A percentile compares a stretch with the other conserved stretches of the same genome.
Conservation (phyloP, 2,329 filamentous ascomycete species). For the Coniochaeta sp. region DNA sequence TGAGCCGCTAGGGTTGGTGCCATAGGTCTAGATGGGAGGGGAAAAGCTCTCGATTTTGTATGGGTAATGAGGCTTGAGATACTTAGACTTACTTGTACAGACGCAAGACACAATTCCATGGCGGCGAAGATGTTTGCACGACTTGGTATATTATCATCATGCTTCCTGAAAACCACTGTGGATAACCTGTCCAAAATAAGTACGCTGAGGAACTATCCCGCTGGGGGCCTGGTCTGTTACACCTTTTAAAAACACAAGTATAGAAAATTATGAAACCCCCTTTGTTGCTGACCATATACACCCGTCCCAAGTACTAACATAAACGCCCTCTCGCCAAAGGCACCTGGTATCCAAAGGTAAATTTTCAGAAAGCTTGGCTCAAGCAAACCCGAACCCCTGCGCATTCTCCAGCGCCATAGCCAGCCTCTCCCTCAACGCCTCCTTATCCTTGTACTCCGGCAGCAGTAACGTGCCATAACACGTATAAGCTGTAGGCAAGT, state of each 20-base stretch:
- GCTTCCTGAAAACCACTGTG: too few species aligned
- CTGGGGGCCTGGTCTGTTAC: neutral
- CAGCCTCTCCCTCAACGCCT: slow-evolving; percentile 67
- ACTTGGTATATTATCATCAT: too few species aligned
- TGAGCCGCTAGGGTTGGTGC: neutral
- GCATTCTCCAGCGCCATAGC: slow-evolving; percentile 82
- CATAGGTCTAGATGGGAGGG: neutral
- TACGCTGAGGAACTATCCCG: neutral
- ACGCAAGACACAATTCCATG: neutral
- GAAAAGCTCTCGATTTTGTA: neutral
- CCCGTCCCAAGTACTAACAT: neutral
- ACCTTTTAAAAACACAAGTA: neutral
- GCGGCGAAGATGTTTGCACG: neutral
- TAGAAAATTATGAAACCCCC: too few species aligned
- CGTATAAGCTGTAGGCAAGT: slow-evolving; percentile 80
- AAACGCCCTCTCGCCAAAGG: neutral
- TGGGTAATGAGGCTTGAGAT: neutral
- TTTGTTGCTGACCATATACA: neutral
- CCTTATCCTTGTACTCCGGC: slow-evolving; percentile 70
- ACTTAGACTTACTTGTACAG: slow-evolving; percentile 1
- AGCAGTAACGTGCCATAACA: slow-evolving; percentile 86
- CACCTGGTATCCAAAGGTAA: neutral
- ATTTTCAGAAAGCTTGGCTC: too few species aligned
- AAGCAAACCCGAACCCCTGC: slow-evolving; percentile 82
- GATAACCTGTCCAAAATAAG: neutral